Evolutionary conservation across 192 early-diverging fungal genomes (phyloP), one percentile per base, ranked within the genome.

Genomic region (Coemansia sp.): DNA sequence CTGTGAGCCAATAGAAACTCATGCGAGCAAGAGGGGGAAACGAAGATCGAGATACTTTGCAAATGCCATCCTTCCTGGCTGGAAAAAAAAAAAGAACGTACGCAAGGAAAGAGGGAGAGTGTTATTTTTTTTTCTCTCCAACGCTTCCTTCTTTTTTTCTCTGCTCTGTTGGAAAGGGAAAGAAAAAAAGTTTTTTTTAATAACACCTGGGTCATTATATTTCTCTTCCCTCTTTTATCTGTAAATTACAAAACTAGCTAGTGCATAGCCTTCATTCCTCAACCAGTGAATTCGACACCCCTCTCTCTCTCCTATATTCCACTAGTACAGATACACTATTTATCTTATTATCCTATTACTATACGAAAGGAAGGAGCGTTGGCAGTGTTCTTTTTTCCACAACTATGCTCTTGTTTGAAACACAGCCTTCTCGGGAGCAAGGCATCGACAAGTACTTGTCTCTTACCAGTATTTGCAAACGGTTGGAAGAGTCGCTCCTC

Each of bases 391-490:
- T 5, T 22, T 23, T 50, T 23, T n/a, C n/a, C 48, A 23, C 22
- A 50, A 8, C 14, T 20, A 63, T 63, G 46, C 41, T 63, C 32
- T 52, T 42, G 20, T 25, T 61, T 61, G 43, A 61, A 20, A 25
- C 42, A 48, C 38, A 8, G 38, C 48, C 48, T 25, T 50, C 22
- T 50, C 22, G 19, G 20, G 48, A 50, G 22, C 48, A 20, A 25
- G 22, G 22, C 22, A 25, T 50, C 22, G 22, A 20, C 22, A 50
- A 8, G 0, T 25, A 50, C 22, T 20, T 25, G 48, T 50, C 22
- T 11, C 11, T 50, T 23, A 50, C 19, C 48, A 50, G 9, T 11
- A 20, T 23, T 50, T 50, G 19, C 48, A 50, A 23, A 13, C 48
- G 48, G 22, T 5, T 8, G 48, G 48, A 50, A 50, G 22, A 5